These are phyloP conservation scores for Trametes cingulata DNA, from an alignment of 768 basidiomycete species.

Conservation along the genomic window DNA sequence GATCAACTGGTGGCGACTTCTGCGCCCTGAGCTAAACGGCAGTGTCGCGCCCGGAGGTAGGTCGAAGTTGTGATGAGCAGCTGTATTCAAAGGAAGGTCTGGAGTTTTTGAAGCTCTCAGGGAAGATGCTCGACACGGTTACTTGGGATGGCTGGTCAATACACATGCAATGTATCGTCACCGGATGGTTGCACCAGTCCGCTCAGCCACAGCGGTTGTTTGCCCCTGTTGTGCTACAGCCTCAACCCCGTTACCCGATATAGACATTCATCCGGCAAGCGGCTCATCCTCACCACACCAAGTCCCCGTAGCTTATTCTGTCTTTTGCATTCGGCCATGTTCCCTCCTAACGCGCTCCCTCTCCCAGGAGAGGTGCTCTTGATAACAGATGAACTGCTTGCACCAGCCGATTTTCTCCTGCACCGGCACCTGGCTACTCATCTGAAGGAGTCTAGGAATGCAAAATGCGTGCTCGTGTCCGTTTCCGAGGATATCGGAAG, in stretches of 20 bases:
- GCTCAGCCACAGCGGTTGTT: constrained; percentile 19
- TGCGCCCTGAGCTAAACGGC: too few species aligned
- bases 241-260: constrained; percentile 5
- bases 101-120: too few species aligned
- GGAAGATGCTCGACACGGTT: too few species aligned
- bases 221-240: constrained; percentile 15
- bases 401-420: constrained; percentile 75
- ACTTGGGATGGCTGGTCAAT: too few species aligned
- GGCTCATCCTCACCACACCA: too few species aligned
- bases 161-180: not conserved
- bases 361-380: constrained; percentile 55
- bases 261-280: not conserved
- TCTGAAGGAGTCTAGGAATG: constrained; percentile 43
- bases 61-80: too few species aligned
- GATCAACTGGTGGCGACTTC: too few species aligned
- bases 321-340: constrained; percentile 34
- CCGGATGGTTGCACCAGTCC: too few species aligned
- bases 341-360: constrained; percentile 54
- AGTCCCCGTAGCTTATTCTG: too few species aligned
- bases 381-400: constrained; percentile 67
- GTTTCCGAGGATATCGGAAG: constrained; percentile 55
- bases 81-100: too few species aligned
- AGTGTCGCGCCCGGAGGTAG: too few species aligned
- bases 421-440: constrained; percentile 53
- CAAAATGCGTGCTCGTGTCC: constrained; percentile 54